Evolutionary conservation across 805 yeast species (phyloP), one percentile per base, ranked within the genome.

Genomic region (Starmerella sp.): DNA sequence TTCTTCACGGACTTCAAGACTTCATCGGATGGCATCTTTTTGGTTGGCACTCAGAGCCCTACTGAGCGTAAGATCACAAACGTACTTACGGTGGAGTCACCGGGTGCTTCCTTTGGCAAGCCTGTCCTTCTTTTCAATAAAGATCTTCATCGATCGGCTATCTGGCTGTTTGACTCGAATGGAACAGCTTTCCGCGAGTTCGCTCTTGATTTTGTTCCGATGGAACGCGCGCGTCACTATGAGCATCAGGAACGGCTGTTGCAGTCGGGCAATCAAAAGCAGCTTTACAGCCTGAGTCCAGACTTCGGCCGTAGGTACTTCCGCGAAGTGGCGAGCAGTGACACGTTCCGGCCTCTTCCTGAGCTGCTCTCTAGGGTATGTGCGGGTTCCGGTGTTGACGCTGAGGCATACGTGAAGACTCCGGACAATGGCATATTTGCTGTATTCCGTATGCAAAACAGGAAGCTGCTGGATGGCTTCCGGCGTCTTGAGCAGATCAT

Each of bases 371-470:
- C 60, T 7, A 29, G 55, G 17, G 41, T 52, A 2, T 51, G 54
- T 43, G 41, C 50, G 9, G 62, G 62, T 14, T 46, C 51, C 9
- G 61, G 61, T 11, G 30, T 55, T 4, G 62, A 59, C 31, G 62
- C 62, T 1, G 62, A 59, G 48, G 58, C 53, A 11, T 59, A 57
- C 42, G 13, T 59, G 14, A 59, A 59, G 43, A 52, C 60, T 5
- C 62, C 62, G 1, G 62, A 59, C 28, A 28, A 31, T 15, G 62
- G 60, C 32, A 5, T 54, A 28, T 59, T 38, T 45, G 60, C 62
- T 1, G 46, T 59, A 11, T 59, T 59, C 57, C 44, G 62, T 14
- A 54, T 59, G 37, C 62, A 59, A 36, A 59, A 59, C 53, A 54
- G 47, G 17, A 38, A 39, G 39, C 41, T 59, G 35, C 54, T 41